Evolutionary conservation across 2,329 filamentous ascomycete species (phyloP).

Genomic region (Fusarium nodosum): DNA sequence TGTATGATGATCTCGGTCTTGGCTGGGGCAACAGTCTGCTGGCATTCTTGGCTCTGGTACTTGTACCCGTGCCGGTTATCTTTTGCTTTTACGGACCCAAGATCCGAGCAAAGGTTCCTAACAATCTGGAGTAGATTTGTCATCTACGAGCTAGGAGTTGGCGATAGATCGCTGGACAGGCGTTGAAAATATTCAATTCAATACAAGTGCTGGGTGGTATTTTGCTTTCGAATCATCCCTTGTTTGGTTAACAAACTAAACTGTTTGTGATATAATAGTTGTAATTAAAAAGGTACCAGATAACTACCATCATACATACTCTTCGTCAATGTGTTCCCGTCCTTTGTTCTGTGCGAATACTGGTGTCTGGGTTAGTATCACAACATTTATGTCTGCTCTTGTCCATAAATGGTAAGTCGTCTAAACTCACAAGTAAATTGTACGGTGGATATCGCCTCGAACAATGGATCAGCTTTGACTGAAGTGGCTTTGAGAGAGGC

Average conservation of each 20-base stretch:
- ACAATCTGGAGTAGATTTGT: conserved; percentile 34
- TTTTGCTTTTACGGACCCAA: conserved; percentile 43
- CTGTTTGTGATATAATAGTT: background rate
- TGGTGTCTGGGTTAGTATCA: background rate
- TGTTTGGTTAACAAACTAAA: background rate
- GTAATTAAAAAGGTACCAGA: background rate
- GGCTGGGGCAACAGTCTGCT: conserved; percentile 63
- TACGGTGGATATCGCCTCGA: too few species aligned
- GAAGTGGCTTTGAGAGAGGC: too few species aligned
- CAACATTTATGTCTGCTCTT: background rate
- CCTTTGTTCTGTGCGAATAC: background rate
- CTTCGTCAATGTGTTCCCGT: background rate
- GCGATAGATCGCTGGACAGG: too few species aligned
- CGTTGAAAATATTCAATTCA: background rate
- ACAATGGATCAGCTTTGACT: too few species aligned
- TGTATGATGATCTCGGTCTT: conserved; percentile 57
- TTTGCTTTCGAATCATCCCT: background rate
- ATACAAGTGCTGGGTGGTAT: background rate
- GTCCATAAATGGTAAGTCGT: background rate
- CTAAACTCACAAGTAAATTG: background rate
- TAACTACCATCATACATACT: too few species aligned
- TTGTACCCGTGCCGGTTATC: conserved; percentile 44
- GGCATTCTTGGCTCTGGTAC: conserved; percentile 59
- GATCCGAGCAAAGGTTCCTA: conserved; percentile 43
- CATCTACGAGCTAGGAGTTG: rapidly evolving